Evolutionary conservation across 306 rosid species (phyloP), one percentile per base, ranked within the genome.

Genomic region (Pueraria montana): DNA sequence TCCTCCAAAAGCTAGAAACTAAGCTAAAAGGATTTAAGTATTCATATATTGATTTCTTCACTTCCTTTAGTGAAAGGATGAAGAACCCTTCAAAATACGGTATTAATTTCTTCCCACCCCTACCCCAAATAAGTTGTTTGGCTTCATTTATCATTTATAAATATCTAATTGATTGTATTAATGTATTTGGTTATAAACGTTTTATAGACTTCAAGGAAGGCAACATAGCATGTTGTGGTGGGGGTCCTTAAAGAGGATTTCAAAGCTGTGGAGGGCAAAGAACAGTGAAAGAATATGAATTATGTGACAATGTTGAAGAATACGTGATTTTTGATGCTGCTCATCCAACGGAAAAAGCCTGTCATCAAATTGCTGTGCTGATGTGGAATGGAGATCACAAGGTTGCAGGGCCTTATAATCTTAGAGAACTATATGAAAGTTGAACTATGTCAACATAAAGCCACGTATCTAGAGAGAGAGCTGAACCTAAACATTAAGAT

Each of bases 231-330:
- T 89, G 95, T 6, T 88, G 91, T 65, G 93, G 95, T 1, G 63
- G 80, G 45, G 89, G 89, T 27, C 83, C 80, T 2, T 84, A 76
- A 46, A 89, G 89, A 86, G 91, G 89, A 63, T 76, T 49, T 59
- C 88, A 79, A 30, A 30, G 34, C 72, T 91, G 92, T 78, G 92
- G 96, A 30, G 82, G 90, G 72, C 49, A 40, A 79, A 83, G 87
- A 50, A 85, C 63, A 5, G 50, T 56, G 10, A 9, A 46, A 24
- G 84, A 87, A 30, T 89, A 56, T 72, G 50, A 86, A 8, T 55
- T 90, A 14, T 92, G 92, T 77, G 75, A 71, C 24, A 78, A 78
- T 71, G 83, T 74, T 0, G 68, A 17, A 14, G 89, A 90, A 1
- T 80, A 77, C 72, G 32, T 88, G 61, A 82, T 82, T 56, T 92